Evolutionary conservation across 2,329 filamentous ascomycete genomes (phyloP).

Genomic region (Metarhizium album): DNA sequence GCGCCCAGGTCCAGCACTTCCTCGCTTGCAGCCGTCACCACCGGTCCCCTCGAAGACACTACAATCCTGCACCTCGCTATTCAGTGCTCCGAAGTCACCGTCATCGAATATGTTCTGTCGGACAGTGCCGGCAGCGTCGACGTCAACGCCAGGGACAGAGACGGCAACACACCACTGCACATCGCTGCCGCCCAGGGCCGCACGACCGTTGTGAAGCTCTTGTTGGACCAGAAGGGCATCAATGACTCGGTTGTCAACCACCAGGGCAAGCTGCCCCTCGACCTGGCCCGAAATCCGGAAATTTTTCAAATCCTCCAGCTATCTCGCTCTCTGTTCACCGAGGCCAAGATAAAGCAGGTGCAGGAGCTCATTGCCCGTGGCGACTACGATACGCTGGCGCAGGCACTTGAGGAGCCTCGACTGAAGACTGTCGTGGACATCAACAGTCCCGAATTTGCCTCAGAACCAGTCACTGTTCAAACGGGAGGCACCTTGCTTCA

Average conservation of each 20-base stretch:
- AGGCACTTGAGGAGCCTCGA: constrained; percentile 71
- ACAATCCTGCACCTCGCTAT: constrained; percentile 88
- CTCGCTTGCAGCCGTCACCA: constrained; percentile 33
- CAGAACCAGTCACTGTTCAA: constrained; percentile 65
- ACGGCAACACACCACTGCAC: constrained; percentile 90
- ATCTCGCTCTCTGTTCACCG: constrained; percentile 78
- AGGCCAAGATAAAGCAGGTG: constrained; percentile 73
- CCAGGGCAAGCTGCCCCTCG: constrained; percentile 74
- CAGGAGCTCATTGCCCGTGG: constrained; percentile 63
- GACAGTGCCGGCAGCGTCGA: constrained; percentile 59
- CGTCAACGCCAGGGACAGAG: constrained; percentile 80
- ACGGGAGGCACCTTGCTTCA: constrained; percentile 87
- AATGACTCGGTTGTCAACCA: constrained; percentile 84
- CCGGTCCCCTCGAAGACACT: constrained; percentile 59
- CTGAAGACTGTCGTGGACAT: constrained; percentile 84
- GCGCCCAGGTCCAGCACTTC: constrained; percentile 46
- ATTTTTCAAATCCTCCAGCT: constrained; percentile 95
- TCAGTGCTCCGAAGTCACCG: constrained; percentile 84
- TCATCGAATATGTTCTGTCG: constrained; percentile 90
- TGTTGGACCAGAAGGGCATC: constrained; percentile 72
- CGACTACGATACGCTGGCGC: constrained; percentile 69
- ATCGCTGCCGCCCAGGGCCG: constrained; percentile 77
- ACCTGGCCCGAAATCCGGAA: constrained; percentile 81
- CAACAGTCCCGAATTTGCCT: constrained; percentile 81
- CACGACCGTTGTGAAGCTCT: constrained; percentile 65